Evolutionary conservation across 768 basidiomycete species (phyloP), one percentile per base, ranked within the genome.

Genomic region (Amanita inopinata): DNA sequence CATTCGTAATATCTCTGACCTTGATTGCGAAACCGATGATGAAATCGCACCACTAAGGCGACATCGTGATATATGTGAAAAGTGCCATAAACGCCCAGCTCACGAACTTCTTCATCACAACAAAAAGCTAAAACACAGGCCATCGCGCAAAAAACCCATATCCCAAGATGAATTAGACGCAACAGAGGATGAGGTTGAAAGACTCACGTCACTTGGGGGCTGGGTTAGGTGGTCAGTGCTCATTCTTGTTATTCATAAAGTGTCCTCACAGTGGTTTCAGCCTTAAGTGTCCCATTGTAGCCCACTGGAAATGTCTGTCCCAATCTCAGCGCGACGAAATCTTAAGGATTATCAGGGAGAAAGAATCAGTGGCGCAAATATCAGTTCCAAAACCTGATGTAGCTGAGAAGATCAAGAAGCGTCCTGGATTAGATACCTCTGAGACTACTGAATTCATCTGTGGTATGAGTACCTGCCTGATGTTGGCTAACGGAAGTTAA

Each of bases 401-500:
- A 8, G 32, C 55, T 15, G 28, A 50, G 1, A 61, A 66, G 33
- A 69, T 70, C 28, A 55, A 54, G 3, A 75, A 74, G 55, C 70
- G 75, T 23, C 51, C 55, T 10, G 65, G 58, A 0, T 63, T 89
- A 8, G 61, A 61, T 33, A 46, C 63, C 25, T 53, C 73, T 46
- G 70, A 86, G 58, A 83, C 73, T 5, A 88, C 85, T 0, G 83
- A 88, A 51, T 91, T 88, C 50, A 64, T 87, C 20, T 91, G 88
- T 53, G 74, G 78, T 65, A 47, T 30, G 46, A 23, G 19, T 27
- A 19, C 31, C 18, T 9, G 36, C 39, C 18, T 40, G 20, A 6
- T 33, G 25, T 9, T 45, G 15, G 1, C 25, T 20, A 31, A 41
- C 20, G 10, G 15, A 12, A 18, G 20, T 36, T 41, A 38, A 38